Evolutionary conservation across 2,329 filamentous ascomycete genomes (phyloP), one percentile per base, ranked within the genome.

Genomic region (Colletotrichum tofieldiae): DNA sequence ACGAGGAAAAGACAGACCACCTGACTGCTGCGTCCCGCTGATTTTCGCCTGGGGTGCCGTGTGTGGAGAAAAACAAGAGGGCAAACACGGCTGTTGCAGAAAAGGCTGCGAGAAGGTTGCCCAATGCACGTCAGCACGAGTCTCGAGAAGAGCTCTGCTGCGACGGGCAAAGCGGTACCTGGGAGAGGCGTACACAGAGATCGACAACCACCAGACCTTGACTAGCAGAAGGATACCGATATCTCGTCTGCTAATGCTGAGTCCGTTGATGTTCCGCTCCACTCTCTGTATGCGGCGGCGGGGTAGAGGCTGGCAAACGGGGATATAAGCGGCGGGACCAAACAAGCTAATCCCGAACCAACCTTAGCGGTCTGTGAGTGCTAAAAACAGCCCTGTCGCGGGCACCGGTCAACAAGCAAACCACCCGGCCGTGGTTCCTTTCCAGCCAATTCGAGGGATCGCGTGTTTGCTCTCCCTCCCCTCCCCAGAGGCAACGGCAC

Each of bases 371-470:
- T 32, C 39, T 67, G 23, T 23, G 16, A 20, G 14, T 69, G 59
- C 69, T 69, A 69, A 72, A 69, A 72, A 64, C 65, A 64, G 56
- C 54, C 54, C 47, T 52, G 37, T 47, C 37, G 41, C 58, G 23
- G 49, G 47, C 37, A 12, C 9, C 65, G 23, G 56, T 39, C 65
- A 32, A 56, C 37, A 35, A n/a, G 43, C 37, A 32, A 37, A 20
- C n/a, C 29, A 62, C 59, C 16, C 58, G 23, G 23, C 41, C 41
- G 26, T 9, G 39, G 26, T 26, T 61, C 45, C 59, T 11, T 55
- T 39, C 47, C 26, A 67, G 49, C 65, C 65, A 59, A 61, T 52
- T 61, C 47, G 45, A 51, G 51, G 49, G 18, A 60, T 49, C 35
- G 59, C 59, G 32, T 66, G 61, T 55, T 43, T 63, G 23, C n/a